Evolutionary conservation across 306 rosid species (phyloP).

Genomic region (Inga leiocalycina): DNA sequence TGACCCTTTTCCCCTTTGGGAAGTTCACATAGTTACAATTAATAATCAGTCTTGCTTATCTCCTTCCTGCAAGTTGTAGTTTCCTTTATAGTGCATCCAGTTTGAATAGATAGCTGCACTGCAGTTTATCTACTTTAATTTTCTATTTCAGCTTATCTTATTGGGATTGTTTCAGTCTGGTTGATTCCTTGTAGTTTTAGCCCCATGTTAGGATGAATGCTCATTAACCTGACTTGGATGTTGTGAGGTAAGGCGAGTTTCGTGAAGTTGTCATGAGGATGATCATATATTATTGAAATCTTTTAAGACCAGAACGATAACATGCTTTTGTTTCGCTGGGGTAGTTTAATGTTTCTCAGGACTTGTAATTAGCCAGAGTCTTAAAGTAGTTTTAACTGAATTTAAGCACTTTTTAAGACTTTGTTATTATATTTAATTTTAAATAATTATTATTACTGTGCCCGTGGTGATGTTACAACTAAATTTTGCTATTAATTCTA

Average conservation of each 20-base stretch:
- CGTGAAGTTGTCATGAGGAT: neutral
- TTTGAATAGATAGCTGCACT: neutral
- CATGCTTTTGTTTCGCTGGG: conserved; percentile 1
- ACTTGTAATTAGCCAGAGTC: neutral
- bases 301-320: neutral
- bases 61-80: neutral
- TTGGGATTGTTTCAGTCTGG: neutral
- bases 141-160: neutral
- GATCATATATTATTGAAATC: conserved; percentile 23
- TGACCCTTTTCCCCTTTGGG: neutral
- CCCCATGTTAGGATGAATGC: neutral
- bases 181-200: neutral
- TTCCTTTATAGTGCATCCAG: neutral
- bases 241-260: neutral
- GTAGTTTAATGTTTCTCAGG: conserved; percentile 3
- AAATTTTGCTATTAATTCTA: neutral
- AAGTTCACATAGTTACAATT: neutral
- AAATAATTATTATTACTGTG: neutral
- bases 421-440: neutral
- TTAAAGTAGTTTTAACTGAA: neutral
- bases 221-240: neutral
- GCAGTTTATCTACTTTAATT: neutral
- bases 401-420: conserved; percentile 14
- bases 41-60: neutral
- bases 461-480: neutral